Conservation (phyloP, 2,329 filamentous ascomycete species). For the Aureobasidium zeae region DNA sequence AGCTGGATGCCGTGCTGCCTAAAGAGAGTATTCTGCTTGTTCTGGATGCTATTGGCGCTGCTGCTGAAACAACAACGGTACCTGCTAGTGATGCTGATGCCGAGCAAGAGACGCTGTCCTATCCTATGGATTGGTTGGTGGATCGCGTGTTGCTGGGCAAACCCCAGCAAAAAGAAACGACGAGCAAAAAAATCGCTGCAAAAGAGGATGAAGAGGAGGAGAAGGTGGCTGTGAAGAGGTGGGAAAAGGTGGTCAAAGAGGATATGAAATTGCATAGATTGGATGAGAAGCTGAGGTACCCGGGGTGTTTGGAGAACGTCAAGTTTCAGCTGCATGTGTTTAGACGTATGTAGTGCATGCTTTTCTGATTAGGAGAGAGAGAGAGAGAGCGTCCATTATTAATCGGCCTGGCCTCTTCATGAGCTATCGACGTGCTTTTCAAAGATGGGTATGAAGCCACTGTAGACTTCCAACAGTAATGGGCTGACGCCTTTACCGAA, state of each 20-base stretch:
- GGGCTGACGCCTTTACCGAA: no score
- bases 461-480: no score
- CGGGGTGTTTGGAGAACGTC: constrained; percentile 7
- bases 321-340: constrained; percentile 3
- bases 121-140: background rate
- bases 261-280: background rate
- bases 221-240: background rate
- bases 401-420: no score
- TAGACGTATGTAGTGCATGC: background rate
- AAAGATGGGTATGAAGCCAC: no score
- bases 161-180: background rate
- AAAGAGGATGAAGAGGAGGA: background rate
- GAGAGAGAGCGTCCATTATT: no score
- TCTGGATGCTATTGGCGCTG: background rate
- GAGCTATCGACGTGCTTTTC: no score
- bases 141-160: background rate
- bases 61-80: background rate
- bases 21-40: background rate
- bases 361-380: no score
- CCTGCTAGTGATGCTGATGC: background rate
- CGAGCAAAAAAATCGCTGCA: background rate
- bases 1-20: background rate
- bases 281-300: constrained; percentile 9
- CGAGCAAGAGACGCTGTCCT: background rate
- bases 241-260: constrained; percentile 1